These are phyloP conservation scores for Aspergillus sp. DNA, from an alignment of 2,329 filamentous ascomycete species.

Conservation along the genomic window DNA sequence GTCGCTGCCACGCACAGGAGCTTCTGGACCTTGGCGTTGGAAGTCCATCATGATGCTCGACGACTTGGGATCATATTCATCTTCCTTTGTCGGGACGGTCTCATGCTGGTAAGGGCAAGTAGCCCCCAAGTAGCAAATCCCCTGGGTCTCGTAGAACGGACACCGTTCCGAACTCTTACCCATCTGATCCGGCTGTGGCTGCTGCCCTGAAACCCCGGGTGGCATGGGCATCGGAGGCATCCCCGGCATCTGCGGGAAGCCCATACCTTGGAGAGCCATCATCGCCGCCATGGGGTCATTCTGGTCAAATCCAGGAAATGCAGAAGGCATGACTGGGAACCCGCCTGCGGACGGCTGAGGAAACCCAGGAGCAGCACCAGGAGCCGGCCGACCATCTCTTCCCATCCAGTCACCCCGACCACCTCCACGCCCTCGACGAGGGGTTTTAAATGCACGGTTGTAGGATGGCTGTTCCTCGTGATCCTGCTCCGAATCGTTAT, in stretches of 20 bases:
- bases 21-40: slow-evolving; percentile 15
- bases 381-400: slow-evolving; percentile 18
- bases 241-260: slow-evolving; percentile 42
- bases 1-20: slow-evolving; percentile 21
- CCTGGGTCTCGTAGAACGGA: slow-evolving; percentile 51
- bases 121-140: slow-evolving; percentile 49
- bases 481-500: slow-evolving; percentile 41
- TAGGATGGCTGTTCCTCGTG: slow-evolving; percentile 36
- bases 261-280: slow-evolving; percentile 46
- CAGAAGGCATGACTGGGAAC: slow-evolving; percentile 34
- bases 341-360: slow-evolving; percentile 18
- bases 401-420: slow-evolving; percentile 38
- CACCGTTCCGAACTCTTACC: slow-evolving; percentile 39
- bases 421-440: slow-evolving; percentile 31
- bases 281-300: slow-evolving; percentile 50
- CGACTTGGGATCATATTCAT: slow-evolving; percentile 49
- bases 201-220: slow-evolving; percentile 18
- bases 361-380: slow-evolving; percentile 20
- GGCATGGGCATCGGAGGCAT: slow-evolving; percentile 38
- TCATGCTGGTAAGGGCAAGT: slow-evolving; percentile 53
- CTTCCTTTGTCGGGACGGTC: slow-evolving; percentile 34
- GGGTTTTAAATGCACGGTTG: slow-evolving; percentile 42
- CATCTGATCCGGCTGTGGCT: slow-evolving; percentile 20
- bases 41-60: slow-evolving; percentile 35
- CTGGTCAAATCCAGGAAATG: slow-evolving; percentile 46